Percentiles rank a stretch among this genome's conserved stretches.
Conservation (phyloP, 2,329 filamentous ascomycete genomes). For the Neurospora sp. region DNA sequence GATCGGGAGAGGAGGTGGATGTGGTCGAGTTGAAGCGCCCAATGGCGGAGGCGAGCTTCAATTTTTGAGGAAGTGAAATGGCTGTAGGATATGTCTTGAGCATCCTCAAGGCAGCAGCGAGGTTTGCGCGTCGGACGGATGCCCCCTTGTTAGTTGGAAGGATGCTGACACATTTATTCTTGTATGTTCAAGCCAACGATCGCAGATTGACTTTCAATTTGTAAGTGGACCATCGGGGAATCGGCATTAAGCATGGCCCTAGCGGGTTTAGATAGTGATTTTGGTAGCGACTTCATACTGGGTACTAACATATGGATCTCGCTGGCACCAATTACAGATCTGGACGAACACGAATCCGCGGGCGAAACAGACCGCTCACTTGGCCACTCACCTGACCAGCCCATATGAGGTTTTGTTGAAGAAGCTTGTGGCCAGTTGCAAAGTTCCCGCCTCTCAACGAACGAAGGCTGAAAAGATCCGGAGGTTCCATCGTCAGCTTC, state of each 20-base stretch:
- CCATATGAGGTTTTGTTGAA: background rate
- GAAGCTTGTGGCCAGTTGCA: background rate
- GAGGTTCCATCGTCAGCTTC: background rate
- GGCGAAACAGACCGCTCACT: background rate
- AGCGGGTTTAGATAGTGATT: background rate
- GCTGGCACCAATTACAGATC: background rate
- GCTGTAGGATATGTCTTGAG: conserved; percentile 15
- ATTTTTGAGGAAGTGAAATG: conserved; percentile 13
- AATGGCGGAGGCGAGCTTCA: conserved; percentile 10
- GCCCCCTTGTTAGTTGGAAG: conserved; percentile 8
- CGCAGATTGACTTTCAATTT: background rate
- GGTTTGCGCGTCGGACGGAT: conserved; percentile 8
- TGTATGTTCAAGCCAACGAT: background rate
- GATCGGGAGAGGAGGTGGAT: background rate
- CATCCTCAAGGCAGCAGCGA: conserved; percentile 11
- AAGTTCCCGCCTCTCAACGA: background rate
- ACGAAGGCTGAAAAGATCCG: background rate
- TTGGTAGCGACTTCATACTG: no score
- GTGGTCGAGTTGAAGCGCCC: background rate
- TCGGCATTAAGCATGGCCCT: background rate
- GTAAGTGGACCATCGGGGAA: background rate
- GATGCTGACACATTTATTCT: background rate
- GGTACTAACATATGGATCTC: background rate
- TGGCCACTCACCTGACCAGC: background rate
- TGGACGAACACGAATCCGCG: background rate